These are phyloP conservation scores for Saccharata proteae DNA, from an alignment of 2,329 filamentous ascomycete genomes.

Conservation along the genomic window DNA sequence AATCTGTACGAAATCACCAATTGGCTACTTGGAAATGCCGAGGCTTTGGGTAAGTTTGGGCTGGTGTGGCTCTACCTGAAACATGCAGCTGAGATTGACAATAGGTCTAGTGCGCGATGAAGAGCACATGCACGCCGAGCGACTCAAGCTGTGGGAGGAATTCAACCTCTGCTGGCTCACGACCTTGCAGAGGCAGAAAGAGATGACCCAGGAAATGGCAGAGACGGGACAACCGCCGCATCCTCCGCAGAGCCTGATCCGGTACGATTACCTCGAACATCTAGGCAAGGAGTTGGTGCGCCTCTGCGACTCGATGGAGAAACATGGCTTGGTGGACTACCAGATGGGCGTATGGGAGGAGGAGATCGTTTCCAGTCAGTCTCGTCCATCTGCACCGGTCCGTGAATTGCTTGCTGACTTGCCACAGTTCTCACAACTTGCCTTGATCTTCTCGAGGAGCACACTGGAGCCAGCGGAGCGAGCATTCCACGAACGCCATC, in stretches of 20 bases:
- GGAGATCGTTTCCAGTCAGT: slow-evolving; percentile 71
- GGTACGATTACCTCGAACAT: slow-evolving; percentile 55
- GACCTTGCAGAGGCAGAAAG: slow-evolving; percentile 71
- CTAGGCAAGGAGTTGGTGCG: slow-evolving; percentile 74
- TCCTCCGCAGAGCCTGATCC: slow-evolving; percentile 52
- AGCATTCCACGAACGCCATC: slow-evolving; percentile 18
- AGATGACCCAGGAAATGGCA: slow-evolving; percentile 51
- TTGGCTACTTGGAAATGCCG: slow-evolving; percentile 54
- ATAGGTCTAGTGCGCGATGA: slow-evolving; percentile 78
- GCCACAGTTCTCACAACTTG: slow-evolving; percentile 39
- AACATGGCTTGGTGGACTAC: slow-evolving; percentile 91
- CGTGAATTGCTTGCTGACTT: slow-evolving; percentile 1
- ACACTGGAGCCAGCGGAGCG: slow-evolving; percentile 15
- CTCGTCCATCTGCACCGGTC: background rate
- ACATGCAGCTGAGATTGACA: slow-evolving; percentile 30
- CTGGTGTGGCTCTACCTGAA: slow-evolving; percentile 3
- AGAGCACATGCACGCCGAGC: slow-evolving; percentile 58
- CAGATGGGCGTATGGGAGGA: slow-evolving; percentile 96
- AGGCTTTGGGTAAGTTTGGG: slow-evolving; percentile 47
- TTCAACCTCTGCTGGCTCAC: slow-evolving; percentile 90
- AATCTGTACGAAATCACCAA: slow-evolving; percentile 51
- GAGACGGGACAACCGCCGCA: slow-evolving; percentile 45
- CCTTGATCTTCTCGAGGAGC: slow-evolving; percentile 39
- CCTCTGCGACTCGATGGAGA: slow-evolving; percentile 76
- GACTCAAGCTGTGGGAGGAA: slow-evolving; percentile 79